Evolutionary conservation across 805 yeast species (phyloP), one percentile per base, ranked within the genome.

Genomic region (Wickerhamiella shivajii): DNA sequence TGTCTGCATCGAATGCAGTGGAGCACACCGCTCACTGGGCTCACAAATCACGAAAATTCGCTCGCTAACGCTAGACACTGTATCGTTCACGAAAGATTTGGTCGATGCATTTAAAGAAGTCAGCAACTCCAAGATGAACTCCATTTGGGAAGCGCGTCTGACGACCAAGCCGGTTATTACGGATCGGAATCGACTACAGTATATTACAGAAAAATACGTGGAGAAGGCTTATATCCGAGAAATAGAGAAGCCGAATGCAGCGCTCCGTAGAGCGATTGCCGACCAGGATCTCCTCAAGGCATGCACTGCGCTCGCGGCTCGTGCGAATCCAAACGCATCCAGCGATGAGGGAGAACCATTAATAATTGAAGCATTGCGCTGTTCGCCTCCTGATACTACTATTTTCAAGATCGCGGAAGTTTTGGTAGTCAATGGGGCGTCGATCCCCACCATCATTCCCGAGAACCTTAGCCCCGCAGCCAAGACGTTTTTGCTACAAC

Each of bases 11-110:
- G 72, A 74, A 32, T 85, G 97, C 47, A 74, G 94, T 0, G 84
- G 93, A 0, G 73, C 75, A n/a, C 96, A 85, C 53, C 62, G 95
- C 36, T 74, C 81, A 14, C 54, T 87, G 50, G 95, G 96, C 0
- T 65, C 93, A 0, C 84, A 77, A 42, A 64, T 83, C 4, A 69
- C 90, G 5, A 81, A 77, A 49, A 70, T 85, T 3, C 64, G 80
- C 41, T 80, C 93, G 1, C 59, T 85, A 34, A 74, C 70, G n/a
- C 58, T 80, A 28, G 96, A 85, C 50, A 67, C 68, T 18, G 55
- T 52, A 5, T 53, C 65, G 1, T 67, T 74, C 45, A 67, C 71
- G 3, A 60, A 61, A 10, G 95, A 84, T 44, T 49, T 69, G 4
- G 57, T 67, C 11, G 63, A 67, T 9, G 58, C 83, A 12, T 58